These are phyloP conservation scores for Plasmodium malariae DNA, from an alignment of 169 alveolate species.

Conservation along the genomic window DNA sequence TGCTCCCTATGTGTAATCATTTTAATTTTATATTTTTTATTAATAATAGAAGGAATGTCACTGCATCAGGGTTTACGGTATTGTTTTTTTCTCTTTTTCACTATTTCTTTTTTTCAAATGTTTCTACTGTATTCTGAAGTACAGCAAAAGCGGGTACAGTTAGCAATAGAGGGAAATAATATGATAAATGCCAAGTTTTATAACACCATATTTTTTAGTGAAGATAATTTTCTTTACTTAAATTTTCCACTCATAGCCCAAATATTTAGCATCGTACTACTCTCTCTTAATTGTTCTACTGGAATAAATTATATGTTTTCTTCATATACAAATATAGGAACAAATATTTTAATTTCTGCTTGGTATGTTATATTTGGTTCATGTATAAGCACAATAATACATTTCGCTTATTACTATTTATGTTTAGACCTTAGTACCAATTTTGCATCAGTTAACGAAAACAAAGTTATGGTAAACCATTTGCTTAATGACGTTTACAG, in stretches of 20 bases:
- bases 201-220: constrained; percentile 11
- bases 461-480: not conserved
- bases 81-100: constrained; percentile 23
- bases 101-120: constrained; percentile 10
- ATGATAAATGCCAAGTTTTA: not conserved
- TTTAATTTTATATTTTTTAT: constrained; percentile 30
- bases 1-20: constrained; percentile 7
- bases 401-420: constrained; percentile 40
- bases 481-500: constrained; percentile 5
- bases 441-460: constrained; percentile 2
- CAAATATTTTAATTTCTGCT: constrained; percentile 20
- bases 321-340: constrained; percentile 62
- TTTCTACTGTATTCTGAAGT: constrained; percentile 13
- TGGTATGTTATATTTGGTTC: constrained; percentile 49
- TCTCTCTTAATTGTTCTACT: constrained; percentile 70
- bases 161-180: not conserved
- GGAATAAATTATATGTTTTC: constrained; percentile 73
- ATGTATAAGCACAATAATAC: constrained; percentile 1
- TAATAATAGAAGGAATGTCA: constrained; percentile 53
- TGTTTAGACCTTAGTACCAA: constrained; percentile 7
- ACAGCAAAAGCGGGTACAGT: not conserved
- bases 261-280: constrained; percentile 23
- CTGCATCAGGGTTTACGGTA: constrained; percentile 29
- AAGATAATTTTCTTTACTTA: constrained; percentile 42
- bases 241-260: constrained; percentile 27